These are phyloP conservation scores for Tuber melanosporum DNA, from an alignment of 495 filamentous ascomycete species.

Conservation along the genomic window DNA sequence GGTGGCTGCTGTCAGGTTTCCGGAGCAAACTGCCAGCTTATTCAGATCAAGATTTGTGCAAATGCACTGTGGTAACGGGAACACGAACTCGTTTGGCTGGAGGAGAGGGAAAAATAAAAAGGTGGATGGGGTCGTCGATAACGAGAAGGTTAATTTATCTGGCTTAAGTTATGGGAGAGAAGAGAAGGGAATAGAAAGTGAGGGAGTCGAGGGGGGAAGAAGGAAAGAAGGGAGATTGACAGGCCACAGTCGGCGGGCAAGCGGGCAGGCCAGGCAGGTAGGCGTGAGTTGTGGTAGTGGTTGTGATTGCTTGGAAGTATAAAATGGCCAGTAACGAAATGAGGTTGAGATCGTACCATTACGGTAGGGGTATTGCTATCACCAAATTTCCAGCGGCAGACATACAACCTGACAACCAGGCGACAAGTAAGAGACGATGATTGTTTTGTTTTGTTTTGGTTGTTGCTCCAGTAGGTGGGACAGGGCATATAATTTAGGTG, in stretches of 20 bases:
- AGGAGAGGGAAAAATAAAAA: neutral
- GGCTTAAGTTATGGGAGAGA: neutral
- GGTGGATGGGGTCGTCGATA: neutral
- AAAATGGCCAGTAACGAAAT: neutral
- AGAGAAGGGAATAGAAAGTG: neutral
- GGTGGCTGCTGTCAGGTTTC: slow-evolving; percentile 1
- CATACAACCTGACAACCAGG: neutral
- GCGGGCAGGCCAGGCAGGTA: neutral
- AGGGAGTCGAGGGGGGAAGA: neutral
- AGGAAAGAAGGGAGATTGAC: neutral
- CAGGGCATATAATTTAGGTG: neutral
- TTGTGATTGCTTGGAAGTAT: neutral
- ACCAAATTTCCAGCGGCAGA: neutral
- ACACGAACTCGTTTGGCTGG: neutral
- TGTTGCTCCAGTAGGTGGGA: neutral
- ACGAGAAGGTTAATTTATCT: neutral
- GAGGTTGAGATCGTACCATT: neutral
- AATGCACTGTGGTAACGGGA: neutral
- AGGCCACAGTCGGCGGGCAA: neutral
- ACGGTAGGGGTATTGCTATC: neutral
- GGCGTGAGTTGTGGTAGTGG: neutral
- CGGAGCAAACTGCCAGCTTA: neutral
- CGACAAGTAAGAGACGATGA: neutral
- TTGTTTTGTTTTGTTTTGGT: neutral
- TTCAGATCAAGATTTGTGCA: neutral